Percentiles rank a stretch among this genome's conserved stretches.
Evolutionary conservation across 257 asterid species (phyloP).

Genomic region (Nicotiana tabacum): DNA sequence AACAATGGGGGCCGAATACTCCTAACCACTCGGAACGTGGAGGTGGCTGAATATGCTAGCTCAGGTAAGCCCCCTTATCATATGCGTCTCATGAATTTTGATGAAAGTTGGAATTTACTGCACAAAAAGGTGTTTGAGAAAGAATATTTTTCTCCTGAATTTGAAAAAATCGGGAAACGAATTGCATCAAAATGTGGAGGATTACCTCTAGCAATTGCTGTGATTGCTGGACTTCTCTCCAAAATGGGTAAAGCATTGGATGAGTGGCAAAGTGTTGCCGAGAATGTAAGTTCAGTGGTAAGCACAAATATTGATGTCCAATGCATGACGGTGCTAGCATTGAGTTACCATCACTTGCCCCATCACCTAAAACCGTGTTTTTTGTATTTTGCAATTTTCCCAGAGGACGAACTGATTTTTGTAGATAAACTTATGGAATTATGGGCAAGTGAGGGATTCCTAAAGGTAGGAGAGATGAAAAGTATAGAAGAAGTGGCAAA

Average conservation of each 20-base stretch:
- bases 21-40: constrained; percentile 9
- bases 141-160: background rate
- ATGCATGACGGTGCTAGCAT: background rate
- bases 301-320: background rate
- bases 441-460: constrained; percentile 16
- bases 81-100: background rate
- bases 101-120: constrained; percentile 13
- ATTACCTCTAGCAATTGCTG: background rate
- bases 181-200: constrained; percentile 14
- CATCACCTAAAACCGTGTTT: constrained; percentile 11
- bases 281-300: constrained; percentile 6
- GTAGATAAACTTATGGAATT: background rate
- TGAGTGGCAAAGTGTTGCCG: background rate
- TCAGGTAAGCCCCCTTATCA: background rate
- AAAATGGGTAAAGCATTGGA: background rate
- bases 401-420: background rate
- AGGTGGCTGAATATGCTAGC: constrained; percentile 4
- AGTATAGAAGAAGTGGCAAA: constrained; percentile 4
- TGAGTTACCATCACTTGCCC: constrained; percentile 20
- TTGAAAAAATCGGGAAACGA: background rate
- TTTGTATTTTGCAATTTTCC: background rate
- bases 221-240: constrained; percentile 9
- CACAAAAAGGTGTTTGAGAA: background rate
- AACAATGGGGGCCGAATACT: constrained; percentile 10
- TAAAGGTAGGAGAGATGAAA: background rate